Evolutionary conservation across 2,329 filamentous ascomycete genomes (phyloP), one percentile per base, ranked within the genome.

Genomic region (Colletotrichum lupini): DNA sequence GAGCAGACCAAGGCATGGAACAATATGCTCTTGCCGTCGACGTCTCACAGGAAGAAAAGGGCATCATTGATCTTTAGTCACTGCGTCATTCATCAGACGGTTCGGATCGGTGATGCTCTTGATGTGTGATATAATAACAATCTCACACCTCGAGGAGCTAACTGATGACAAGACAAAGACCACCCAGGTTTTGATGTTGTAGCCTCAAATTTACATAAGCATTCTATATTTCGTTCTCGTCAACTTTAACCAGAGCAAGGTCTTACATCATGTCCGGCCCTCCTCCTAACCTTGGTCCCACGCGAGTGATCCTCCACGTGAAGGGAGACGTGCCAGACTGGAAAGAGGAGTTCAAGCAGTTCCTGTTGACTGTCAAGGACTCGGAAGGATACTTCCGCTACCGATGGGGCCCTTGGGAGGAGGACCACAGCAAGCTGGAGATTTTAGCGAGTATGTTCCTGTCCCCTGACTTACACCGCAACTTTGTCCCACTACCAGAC

Each of bases 301-400:
- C 71, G 16, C 55, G 71, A 2, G 14, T 73, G 11, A 66, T 66
- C 19, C 28, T 73, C 9, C 67, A 73, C 28, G 67, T 73, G 2
- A 56, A 28, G 6, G 71, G 71, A 14, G 67, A 71, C 22, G 71
- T 73, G 4, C 71, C 71, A 11, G 71, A 73, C 5, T 73, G 71
- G 71, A 73, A 73, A 9, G 71, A 73, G 35, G 67, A 70, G 8
- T 73, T 61, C 66, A 73, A 73, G 56, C 46, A 70, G 49, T 73
- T 73, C 7, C 11, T 73, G 9, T 30, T 73, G 7, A 14, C 60
- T 1, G 71, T 73, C 1, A 73, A 73, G 11, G 71, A 66, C 3
- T 73, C 71, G 0, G 67, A 73, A 2, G 71, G 60, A 2, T 73
- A 73, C n/a, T 73, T 73, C 49, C 71, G 71, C n/a, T 73, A 73